Evolutionary conservation across 768 basidiomycete genomes (phyloP).

Genomic region (Boletus eberwhitei): DNA sequence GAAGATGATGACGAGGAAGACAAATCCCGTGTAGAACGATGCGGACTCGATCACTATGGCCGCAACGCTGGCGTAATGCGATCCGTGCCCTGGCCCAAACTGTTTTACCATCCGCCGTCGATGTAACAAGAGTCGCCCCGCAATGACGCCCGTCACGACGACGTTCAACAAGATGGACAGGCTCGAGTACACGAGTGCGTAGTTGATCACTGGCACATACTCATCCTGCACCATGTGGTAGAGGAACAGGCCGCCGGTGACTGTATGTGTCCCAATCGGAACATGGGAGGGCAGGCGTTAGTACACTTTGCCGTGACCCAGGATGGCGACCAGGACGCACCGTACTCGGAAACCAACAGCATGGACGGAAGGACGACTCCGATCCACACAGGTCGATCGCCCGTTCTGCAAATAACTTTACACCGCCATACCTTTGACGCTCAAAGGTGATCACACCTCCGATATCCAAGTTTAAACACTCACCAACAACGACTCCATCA

Average conservation of each 20-base stretch:
- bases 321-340: slow-evolving; percentile 1
- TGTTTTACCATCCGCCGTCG: slow-evolving; percentile 6
- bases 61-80: slow-evolving; percentile 4
- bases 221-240: neutral
- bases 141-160: slow-evolving; percentile 18
- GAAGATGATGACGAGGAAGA: slow-evolving; percentile 16
- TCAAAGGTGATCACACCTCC: neutral
- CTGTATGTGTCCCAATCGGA: neutral
- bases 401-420: slow-evolving; percentile 15
- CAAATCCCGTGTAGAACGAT: slow-evolving; percentile 13
- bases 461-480: neutral
- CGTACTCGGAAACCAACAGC: slow-evolving; percentile 9
- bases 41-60: slow-evolving; percentile 20
- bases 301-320: neutral
- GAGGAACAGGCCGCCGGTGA: slow-evolving; percentile 5
- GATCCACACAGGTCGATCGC: slow-evolving; percentile 5
- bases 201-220: neutral
- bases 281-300: neutral
- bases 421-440: slow-evolving; percentile 23
- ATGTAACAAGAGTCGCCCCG: slow-evolving; percentile 11
- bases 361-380: slow-evolving; percentile 6
- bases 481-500: slow-evolving; percentile 22
- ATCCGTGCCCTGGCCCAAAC: slow-evolving; percentile 16
- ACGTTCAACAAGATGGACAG: slow-evolving; percentile 15
- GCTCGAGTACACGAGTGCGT: slow-evolving; percentile 4